Conservation (phyloP, 257 asterid genomes). For the Cinchona pubescens region DNA sequence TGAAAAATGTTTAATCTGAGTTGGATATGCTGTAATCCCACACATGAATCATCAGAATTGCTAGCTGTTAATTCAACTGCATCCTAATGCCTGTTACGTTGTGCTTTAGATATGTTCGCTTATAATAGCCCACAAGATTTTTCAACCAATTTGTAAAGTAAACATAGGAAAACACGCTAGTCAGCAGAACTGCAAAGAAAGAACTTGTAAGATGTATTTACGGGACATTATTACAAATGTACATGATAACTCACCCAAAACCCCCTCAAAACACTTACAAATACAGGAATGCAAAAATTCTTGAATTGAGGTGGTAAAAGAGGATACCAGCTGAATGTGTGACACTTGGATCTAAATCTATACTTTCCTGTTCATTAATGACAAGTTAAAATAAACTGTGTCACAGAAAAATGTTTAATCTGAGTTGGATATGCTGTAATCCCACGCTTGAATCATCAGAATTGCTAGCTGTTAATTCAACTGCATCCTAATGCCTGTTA, state of each 20-base stretch:
- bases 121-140: background rate
- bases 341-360: background rate
- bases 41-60: background rate
- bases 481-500: too few relatives aligned
- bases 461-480: background rate
- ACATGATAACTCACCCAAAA: too few relatives aligned
- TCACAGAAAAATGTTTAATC: constrained; percentile 11
- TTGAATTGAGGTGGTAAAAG: too few relatives aligned
- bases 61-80: background rate
- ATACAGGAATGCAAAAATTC: too few relatives aligned
- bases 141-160: too few relatives aligned
- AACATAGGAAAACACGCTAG: too few relatives aligned
- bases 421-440: background rate
- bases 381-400: background rate
- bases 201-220: too few relatives aligned
- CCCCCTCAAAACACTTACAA: too few relatives aligned
- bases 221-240: too few relatives aligned
- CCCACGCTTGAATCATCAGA: background rate
- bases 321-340: too few relatives aligned
- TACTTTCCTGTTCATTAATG: too few relatives aligned
- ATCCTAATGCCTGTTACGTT: background rate
- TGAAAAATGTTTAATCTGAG: background rate
- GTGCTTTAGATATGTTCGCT: background rate
- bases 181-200: too few relatives aligned
- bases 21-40: background rate